Evolutionary conservation across 2,329 filamentous ascomycete genomes (phyloP).

Genomic region (Lasiodiplodia hormozganensis): DNA sequence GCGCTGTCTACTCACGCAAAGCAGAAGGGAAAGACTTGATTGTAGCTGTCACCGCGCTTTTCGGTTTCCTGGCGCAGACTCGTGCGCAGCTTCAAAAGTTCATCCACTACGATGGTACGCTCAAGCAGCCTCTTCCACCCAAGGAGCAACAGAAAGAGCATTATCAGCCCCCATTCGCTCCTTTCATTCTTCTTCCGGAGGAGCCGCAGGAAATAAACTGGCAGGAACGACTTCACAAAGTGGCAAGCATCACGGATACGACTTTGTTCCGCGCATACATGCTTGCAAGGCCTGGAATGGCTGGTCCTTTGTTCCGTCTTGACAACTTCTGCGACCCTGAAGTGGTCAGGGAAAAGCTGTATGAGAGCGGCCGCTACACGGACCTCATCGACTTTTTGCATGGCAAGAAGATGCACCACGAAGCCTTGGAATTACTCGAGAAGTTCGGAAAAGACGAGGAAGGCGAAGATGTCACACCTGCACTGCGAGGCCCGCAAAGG

Average conservation of each 20-base stretch:
- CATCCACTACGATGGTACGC: constrained; percentile 63
- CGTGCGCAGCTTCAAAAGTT: constrained; percentile 69
- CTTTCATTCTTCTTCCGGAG: constrained; percentile 46
- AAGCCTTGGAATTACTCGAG: constrained; percentile 81
- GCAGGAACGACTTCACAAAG: constrained; percentile 73
- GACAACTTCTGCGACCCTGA: constrained; percentile 97
- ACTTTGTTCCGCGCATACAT: constrained; percentile 95
- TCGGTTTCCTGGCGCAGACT: constrained; percentile 87
- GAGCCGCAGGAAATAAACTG: constrained; percentile 61
- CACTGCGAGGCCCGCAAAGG: constrained; percentile 79
- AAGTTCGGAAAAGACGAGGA: constrained; percentile 73
- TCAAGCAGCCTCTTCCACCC: constrained; percentile 63
- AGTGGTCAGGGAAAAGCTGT: constrained; percentile 90
- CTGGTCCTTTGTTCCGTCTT: constrained; percentile 89
- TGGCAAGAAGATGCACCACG: constrained; percentile 89
- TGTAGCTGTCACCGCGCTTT: constrained; percentile 80
- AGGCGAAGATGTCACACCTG: constrained; percentile 53
- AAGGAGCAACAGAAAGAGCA: constrained; percentile 47
- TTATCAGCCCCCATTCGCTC: constrained; percentile 51
- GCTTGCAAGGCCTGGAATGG: constrained; percentile 84
- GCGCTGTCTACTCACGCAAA: neutral
- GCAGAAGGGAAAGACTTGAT: constrained; percentile 81
- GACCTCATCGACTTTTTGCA: constrained; percentile 98
- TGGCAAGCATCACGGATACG: constrained; percentile 88
- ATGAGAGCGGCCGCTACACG: constrained; percentile 86